Conservation (phyloP, 208 protist genomes). For the Herpetomonas samuelpessoai region DNA sequence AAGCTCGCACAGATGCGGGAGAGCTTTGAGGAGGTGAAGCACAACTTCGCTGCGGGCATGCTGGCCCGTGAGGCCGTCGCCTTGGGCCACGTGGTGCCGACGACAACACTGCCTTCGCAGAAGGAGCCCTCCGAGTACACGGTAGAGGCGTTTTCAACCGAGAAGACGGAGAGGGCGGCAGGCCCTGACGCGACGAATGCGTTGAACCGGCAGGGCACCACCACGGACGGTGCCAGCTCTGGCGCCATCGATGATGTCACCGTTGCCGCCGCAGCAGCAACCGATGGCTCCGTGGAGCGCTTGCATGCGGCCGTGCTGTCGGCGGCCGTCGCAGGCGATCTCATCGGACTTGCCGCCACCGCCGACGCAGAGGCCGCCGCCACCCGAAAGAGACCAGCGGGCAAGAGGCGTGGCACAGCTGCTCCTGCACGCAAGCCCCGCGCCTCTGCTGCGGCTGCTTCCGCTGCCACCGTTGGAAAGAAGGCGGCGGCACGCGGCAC, state of each 20-base stretch:
- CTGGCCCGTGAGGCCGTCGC: constrained; percentile 22
- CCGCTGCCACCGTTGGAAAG: too few relatives aligned
- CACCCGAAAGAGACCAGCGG: constrained; percentile 4
- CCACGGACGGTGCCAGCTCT: not conserved
- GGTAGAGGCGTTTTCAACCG: not conserved
- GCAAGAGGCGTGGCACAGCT: too few relatives aligned
- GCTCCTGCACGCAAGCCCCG: too few relatives aligned
- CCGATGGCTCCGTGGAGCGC: constrained; percentile 11
- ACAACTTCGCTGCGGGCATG: constrained; percentile 32
- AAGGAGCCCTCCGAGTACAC: constrained; percentile 3
- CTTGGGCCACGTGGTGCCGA: not conserved
- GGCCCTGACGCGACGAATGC: too few relatives aligned
- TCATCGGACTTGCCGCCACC: constrained; percentile 30
- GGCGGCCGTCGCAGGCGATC: constrained; percentile 11
- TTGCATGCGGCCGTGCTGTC: constrained; percentile 1
- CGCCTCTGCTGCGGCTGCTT: too few relatives aligned
- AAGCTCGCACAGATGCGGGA: constrained; percentile 45
- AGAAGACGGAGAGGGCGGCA: not conserved
- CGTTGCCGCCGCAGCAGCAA: constrained; percentile 9
- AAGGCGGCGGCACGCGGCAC: too few relatives aligned
- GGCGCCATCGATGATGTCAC: not conserved
- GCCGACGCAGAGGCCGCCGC: constrained; percentile 27
- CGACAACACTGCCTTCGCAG: not conserved
- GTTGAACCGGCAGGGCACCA: too few relatives aligned
- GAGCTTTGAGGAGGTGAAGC: constrained; percentile 38